Evolutionary conservation across 202 grass and related monocot species (phyloP).

Genomic region (Setaria italica): DNA sequence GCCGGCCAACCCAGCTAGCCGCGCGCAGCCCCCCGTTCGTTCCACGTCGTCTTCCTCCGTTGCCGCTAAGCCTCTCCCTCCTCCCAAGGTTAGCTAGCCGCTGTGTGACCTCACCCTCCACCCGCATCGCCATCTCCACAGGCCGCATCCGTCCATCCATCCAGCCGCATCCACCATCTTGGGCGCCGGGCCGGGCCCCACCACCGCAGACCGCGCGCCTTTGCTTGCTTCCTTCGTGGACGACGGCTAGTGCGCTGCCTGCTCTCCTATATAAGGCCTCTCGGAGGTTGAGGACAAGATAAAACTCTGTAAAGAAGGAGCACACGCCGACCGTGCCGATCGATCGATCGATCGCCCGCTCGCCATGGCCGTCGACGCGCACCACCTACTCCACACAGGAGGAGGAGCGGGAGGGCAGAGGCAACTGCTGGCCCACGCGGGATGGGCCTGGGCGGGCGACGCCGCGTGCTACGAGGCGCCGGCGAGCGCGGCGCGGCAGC

Average conservation of each 20-base stretch:
- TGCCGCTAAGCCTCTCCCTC: slow-evolving; percentile 8
- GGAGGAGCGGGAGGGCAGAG: not conserved
- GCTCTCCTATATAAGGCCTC: not conserved
- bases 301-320: not conserved
- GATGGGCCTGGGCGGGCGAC: slow-evolving; percentile 1
- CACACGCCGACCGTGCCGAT: not conserved
- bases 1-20: not conserved
- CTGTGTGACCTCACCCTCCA: slow-evolving; percentile 9
- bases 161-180: not conserved
- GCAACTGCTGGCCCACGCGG: not conserved
- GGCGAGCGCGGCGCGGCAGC: not conserved
- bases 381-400: slow-evolving; percentile 48
- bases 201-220: not conserved
- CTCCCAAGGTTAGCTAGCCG: not conserved
- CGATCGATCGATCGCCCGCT: not conserved
- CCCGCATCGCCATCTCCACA: slow-evolving; percentile 33
- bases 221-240: not conserved
- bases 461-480: not conserved
- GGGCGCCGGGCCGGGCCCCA: not conserved
- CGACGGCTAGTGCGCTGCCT: not conserved
- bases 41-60: not conserved
- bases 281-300: not conserved
- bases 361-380: slow-evolving; percentile 74
- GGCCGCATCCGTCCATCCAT: not conserved
- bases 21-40: not conserved